Conservation (phyloP, 1,284 basidiomycete species). For the Cystobasidium pallidum region DNA sequence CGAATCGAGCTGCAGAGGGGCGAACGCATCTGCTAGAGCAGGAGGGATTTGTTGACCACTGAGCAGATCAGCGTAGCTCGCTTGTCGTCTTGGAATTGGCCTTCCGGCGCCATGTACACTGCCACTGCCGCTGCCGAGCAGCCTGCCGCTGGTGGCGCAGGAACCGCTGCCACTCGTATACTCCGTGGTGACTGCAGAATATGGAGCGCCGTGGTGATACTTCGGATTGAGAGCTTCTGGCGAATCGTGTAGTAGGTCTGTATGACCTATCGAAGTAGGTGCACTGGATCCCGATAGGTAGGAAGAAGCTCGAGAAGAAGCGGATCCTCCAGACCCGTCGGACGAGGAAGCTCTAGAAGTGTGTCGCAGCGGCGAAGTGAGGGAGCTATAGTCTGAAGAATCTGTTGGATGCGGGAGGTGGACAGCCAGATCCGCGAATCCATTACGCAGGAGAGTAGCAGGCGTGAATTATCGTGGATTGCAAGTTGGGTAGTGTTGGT, state of each 20-base stretch:
- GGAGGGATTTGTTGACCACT: constrained; percentile 7
- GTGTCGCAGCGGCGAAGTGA: constrained; percentile 19
- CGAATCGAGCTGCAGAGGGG: constrained; percentile 22
- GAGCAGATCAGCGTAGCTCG: constrained; percentile 13
- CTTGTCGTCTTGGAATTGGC: neutral
- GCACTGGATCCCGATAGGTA: neutral
- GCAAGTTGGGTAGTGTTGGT: neutral
- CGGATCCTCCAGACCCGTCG: constrained; percentile 14
- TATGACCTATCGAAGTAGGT: constrained; percentile 10
- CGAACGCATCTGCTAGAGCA: constrained; percentile 17
- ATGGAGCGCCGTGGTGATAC: neutral
- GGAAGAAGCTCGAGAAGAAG: neutral
- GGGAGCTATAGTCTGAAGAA: constrained; percentile 6
- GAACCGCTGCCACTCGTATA: neutral
- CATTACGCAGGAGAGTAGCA: neutral
- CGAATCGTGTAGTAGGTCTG: constrained; percentile 9
- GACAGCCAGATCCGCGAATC: too few relatives aligned
- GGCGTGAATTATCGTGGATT: neutral
- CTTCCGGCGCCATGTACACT: neutral
- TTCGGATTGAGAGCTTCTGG: constrained; percentile 3
- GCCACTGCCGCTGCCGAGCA: constrained; percentile 1
- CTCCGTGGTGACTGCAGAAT: constrained; percentile 3
- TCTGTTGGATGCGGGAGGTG: neutral
- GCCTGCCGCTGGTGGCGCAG: neutral
- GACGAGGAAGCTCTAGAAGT: constrained; percentile 12